A percentile compares a stretch with the other conserved stretches of the same genome.
These are phyloP conservation scores for Spatholobus suberectus DNA, from an alignment of 306 rosid genomes.

Conservation along the genomic window DNA sequence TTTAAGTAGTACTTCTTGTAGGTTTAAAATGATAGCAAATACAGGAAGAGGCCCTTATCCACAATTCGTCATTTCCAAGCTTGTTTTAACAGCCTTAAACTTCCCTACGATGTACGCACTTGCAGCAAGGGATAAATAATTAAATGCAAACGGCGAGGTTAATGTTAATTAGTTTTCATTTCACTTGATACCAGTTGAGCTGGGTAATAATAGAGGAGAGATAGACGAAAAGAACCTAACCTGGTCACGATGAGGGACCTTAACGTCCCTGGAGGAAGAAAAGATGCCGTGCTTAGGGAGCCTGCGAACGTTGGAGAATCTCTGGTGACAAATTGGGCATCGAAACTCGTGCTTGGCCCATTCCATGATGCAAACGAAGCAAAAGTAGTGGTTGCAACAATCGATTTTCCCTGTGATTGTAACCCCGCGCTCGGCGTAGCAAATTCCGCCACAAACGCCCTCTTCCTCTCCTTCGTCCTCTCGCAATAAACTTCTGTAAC, in stretches of 20 bases:
- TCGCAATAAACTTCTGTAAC: too few relatives aligned
- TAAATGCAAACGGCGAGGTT: neutral
- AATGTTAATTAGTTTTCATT: neutral
- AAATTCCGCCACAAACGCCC: slow-evolving; percentile 61
- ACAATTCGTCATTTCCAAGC: too few relatives aligned
- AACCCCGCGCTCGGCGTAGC: slow-evolving; percentile 57
- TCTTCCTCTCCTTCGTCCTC: too few relatives aligned
- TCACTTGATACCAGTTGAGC: neutral
- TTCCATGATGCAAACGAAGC: slow-evolving; percentile 85
- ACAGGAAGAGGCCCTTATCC: too few relatives aligned
- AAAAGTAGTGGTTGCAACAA: slow-evolving; percentile 76
- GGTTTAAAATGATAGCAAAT: too few relatives aligned
- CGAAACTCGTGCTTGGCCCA: slow-evolving; percentile 85
- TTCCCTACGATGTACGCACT: too few relatives aligned
- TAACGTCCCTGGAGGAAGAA: slow-evolving; percentile 55
- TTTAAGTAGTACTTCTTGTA: too few relatives aligned
- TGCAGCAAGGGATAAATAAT: too few relatives aligned
- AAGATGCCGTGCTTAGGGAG: slow-evolving; percentile 49
- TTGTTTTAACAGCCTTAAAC: too few relatives aligned
- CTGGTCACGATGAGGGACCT: slow-evolving; percentile 74
- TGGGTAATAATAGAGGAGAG: neutral
- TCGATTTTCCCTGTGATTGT: slow-evolving; percentile 69
- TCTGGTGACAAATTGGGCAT: slow-evolving; percentile 82
- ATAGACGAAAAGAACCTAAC: slow-evolving; percentile 41
- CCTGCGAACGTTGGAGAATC: slow-evolving; percentile 67